Conservation (phyloP, 75 land plant genomes). For the Ceratopteris richardii region DNA sequence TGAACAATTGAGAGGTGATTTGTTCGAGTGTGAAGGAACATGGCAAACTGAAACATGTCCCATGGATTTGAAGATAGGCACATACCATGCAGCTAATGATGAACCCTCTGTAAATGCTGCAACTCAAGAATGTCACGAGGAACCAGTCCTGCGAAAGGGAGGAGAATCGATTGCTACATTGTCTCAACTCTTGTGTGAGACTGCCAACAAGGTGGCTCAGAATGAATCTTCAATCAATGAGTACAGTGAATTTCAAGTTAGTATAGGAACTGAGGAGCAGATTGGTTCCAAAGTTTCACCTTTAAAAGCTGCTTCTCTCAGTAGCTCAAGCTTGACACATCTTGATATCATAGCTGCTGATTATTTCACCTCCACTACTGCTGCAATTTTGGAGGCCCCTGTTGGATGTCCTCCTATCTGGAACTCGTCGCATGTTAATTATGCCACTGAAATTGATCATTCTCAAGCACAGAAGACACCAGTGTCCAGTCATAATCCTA, state of each 20-base stretch:
- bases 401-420: slow-evolving; percentile 51
- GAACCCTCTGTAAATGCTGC: too few species aligned
- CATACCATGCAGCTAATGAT: too few species aligned
- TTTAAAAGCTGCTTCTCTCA: not conserved
- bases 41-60: not conserved
- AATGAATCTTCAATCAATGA: not conserved
- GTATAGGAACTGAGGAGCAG: not conserved
- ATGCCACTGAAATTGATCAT: slow-evolving; percentile 4
- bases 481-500: slow-evolving; percentile 8
- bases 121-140: not conserved
- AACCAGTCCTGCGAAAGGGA: not conserved
- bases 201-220: not conserved
- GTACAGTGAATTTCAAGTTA: not conserved
- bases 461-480: too few species aligned
- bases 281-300: not conserved
- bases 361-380: slow-evolving; percentile 9
- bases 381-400: slow-evolving; percentile 38
- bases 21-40: not conserved
- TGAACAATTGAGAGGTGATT: not conserved
- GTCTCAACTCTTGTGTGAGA: not conserved
- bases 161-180: not conserved
- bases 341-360: not conserved
- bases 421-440: slow-evolving; percentile 30
- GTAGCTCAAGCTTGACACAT: not conserved
- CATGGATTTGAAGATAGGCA: not conserved